Percentiles rank a stretch among this genome's conserved stretches.
phyloP scores from a whole-genome alignment of 2,329 filamentous ascomycete species.

The Akanthomyces dipterigenus region DNA sequence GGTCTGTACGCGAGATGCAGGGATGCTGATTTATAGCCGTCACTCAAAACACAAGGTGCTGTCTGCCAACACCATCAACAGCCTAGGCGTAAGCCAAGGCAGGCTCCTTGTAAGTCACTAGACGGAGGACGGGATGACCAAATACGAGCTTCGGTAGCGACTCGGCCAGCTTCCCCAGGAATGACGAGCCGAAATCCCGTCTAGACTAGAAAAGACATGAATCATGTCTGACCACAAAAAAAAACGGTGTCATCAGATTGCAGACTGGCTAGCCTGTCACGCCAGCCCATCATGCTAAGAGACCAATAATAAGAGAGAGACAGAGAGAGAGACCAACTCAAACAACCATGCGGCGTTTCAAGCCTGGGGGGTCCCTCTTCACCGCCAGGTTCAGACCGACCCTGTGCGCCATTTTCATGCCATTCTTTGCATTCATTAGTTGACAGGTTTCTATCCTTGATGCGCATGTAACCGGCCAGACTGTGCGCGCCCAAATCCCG shows the following conservation, averaged over 20 bases:
- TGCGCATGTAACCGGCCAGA: not conserved
- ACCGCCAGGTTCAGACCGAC: not conserved
- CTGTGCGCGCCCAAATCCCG: not conserved
- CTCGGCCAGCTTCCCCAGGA: not conserved
- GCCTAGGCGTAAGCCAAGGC: not conserved
- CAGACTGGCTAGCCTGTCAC: not conserved
- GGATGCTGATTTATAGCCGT: not conserved
- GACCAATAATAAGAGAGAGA: too few species aligned
- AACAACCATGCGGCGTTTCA: not conserved
- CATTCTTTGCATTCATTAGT: not conserved
- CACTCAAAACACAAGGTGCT: not conserved
- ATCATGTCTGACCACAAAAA: not conserved
- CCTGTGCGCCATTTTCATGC: not conserved
- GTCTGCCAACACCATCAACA: too few species aligned
- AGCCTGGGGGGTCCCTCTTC: not conserved
- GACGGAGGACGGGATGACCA: not conserved
- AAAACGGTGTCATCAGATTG: not conserved
- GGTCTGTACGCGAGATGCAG: not conserved
- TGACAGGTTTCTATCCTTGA: not conserved
- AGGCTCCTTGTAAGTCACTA: not conserved
- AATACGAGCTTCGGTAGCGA: not conserved
- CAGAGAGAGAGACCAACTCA: not conserved
- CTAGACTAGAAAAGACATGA: not conserved
- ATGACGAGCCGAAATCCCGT: not conserved
- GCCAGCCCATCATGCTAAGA: not conserved